These are phyloP conservation scores for Brettanomyces nanus DNA, from an alignment of 805 yeast species.

Conservation along the genomic window DNA sequence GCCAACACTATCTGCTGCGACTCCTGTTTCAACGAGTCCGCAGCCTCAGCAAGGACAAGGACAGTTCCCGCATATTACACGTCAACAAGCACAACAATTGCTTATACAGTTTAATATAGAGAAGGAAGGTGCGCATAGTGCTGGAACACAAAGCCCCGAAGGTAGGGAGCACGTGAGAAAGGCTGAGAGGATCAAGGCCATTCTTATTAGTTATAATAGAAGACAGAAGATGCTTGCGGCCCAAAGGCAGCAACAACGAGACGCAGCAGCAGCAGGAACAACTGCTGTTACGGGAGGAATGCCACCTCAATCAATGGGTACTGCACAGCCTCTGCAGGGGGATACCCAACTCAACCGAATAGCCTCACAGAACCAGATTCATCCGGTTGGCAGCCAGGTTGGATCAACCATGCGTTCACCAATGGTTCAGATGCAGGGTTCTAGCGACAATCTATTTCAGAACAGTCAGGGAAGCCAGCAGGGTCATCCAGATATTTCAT, in stretches of 20 bases:
- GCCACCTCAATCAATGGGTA: constrained; percentile 23
- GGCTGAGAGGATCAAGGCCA: constrained; percentile 56
- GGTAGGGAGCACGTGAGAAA: constrained; percentile 56
- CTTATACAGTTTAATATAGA: constrained; percentile 52
- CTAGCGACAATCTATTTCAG: background rate
- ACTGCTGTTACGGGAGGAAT: constrained; percentile 8
- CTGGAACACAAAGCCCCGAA: constrained; percentile 50
- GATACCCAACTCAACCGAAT: constrained; percentile 6
- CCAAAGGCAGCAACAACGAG: constrained; percentile 24
- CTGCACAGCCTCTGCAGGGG: constrained; percentile 7
- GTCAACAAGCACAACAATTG: constrained; percentile 48
- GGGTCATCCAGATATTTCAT: constrained; percentile 5
- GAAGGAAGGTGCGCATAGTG: constrained; percentile 52
- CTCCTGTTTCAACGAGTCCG: constrained; percentile 9
- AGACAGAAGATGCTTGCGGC: constrained; percentile 22
- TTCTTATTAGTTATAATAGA: constrained; percentile 38
- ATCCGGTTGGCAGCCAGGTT: background rate
- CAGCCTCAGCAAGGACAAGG: constrained; percentile 12
- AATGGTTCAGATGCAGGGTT: constrained; percentile 8
- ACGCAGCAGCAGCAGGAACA: constrained; percentile 8
- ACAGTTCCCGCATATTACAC: constrained; percentile 29
- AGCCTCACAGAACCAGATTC: background rate
- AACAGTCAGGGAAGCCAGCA: constrained; percentile 1
- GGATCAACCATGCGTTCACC: constrained; percentile 8
- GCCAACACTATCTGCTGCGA: constrained; percentile 29